These are phyloP conservation scores for Achaetomiella virescens DNA, from an alignment of 495 filamentous ascomycete species.

Conservation along the genomic window DNA sequence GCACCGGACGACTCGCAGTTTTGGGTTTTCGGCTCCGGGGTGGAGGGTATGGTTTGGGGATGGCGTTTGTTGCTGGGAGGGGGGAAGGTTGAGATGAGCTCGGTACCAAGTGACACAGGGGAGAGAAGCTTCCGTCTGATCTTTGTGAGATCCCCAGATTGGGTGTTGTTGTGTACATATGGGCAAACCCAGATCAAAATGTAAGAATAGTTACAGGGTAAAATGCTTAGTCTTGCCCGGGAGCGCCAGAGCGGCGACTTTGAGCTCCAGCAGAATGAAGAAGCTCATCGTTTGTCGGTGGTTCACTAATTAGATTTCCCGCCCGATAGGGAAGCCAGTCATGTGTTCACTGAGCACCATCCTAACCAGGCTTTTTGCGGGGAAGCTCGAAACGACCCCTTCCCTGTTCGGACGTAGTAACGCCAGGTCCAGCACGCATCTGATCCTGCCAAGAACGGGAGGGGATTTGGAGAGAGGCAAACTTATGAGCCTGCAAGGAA, in stretches of 20 bases:
- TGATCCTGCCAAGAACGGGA: conserved; percentile 7
- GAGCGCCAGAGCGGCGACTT: background rate
- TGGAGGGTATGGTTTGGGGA: background rate
- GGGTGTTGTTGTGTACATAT: too few species aligned
- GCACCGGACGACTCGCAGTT: conserved; percentile 2
- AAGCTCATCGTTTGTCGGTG: background rate
- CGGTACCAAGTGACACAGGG: background rate
- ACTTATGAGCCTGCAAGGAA: background rate
- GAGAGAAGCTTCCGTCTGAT: too few species aligned
- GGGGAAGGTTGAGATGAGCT: background rate
- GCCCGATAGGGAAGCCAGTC: conserved; percentile 1
- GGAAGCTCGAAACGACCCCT: background rate
- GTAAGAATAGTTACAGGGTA: too few species aligned
- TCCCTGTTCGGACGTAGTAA: background rate
- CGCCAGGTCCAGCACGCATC: too few species aligned
- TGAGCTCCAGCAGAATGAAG: background rate
- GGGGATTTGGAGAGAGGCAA: background rate
- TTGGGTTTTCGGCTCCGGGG: background rate
- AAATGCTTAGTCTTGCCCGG: too few species aligned
- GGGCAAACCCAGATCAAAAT: too few species aligned
- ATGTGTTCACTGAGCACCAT: background rate
- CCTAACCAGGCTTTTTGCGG: background rate
- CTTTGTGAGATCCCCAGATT: too few species aligned
- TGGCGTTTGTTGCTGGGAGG: too few species aligned
- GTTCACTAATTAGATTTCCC: background rate